Evolutionary conservation across 495 filamentous ascomycete genomes (phyloP).

Genomic region (Evernia prunastri): DNA sequence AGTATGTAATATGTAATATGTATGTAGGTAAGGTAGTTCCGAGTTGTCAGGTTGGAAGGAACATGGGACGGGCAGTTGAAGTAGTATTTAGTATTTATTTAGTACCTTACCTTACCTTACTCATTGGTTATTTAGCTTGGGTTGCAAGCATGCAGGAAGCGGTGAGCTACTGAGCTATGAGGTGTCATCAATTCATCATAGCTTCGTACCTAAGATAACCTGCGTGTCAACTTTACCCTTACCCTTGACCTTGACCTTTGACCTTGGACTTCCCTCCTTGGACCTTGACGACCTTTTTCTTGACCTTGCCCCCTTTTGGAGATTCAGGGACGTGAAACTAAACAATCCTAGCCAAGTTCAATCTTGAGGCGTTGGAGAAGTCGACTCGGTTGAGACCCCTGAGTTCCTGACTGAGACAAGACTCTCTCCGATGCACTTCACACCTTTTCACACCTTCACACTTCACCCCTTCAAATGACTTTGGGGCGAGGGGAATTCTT

Average conservation of each 20-base stretch:
- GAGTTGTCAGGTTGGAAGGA: conserved; percentile 34
- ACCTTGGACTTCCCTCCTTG: too few species aligned
- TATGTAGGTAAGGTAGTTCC: too few species aligned
- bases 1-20: too few species aligned
- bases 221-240: conserved; percentile 1
- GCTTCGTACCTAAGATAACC: too few species aligned
- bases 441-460: too few species aligned
- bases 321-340: conserved; percentile 4
- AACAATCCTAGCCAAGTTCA: neutral
- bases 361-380: neutral
- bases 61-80: conserved; percentile 10
- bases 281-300: neutral
- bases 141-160: conserved; percentile 5
- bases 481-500: too few species aligned
- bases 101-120: too few species aligned
- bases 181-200: conserved; percentile 1
- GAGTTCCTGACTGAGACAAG: too few species aligned
- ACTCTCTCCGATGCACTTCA: too few species aligned
- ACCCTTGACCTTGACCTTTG: neutral
- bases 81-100: too few species aligned
- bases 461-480: too few species aligned
- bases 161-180: conserved; percentile 10
- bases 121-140: conserved; percentile 15
- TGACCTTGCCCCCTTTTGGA: neutral
- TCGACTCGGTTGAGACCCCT: too few species aligned